Conservation (phyloP, 2,329 filamentous ascomycete genomes). For the Neonectria ditissima region DNA sequence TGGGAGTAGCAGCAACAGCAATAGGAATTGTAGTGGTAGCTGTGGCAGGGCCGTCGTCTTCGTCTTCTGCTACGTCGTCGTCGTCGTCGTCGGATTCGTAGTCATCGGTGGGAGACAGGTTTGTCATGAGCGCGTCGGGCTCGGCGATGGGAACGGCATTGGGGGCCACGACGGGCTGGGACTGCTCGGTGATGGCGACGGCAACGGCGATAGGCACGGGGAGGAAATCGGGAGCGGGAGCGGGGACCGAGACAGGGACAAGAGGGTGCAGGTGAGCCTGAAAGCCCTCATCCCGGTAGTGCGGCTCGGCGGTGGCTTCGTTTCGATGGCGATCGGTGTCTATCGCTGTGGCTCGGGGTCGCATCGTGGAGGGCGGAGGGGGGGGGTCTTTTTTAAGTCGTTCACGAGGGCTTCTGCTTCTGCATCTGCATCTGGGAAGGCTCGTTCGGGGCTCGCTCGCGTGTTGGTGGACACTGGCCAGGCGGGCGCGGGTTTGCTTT, state of each 20-base stretch:
- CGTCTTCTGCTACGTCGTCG: too few relatives aligned
- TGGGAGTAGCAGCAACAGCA: slow-evolving; percentile 8
- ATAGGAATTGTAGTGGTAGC: slow-evolving; percentile 23
- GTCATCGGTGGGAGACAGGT: slow-evolving; percentile 32
- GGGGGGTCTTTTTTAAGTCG: slow-evolving; percentile 34
- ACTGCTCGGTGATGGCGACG: slow-evolving; percentile 6
- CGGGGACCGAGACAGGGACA: slow-evolving; percentile 16
- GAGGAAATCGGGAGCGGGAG: slow-evolving; percentile 20
- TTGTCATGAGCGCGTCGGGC: slow-evolving; percentile 37
- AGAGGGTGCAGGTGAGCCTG: slow-evolving; percentile 31
- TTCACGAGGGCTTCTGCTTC: slow-evolving; percentile 27
- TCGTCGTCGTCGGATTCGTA: slow-evolving; percentile 20
- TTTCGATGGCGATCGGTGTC: slow-evolving; percentile 36
- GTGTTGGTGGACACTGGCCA: slow-evolving; percentile 31
- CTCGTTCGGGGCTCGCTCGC: slow-evolving; percentile 31
- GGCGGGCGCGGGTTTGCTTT: slow-evolving; percentile 36
- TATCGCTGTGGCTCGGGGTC: slow-evolving; percentile 32
- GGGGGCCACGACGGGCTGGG: slow-evolving; percentile 21
- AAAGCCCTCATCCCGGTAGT: slow-evolving; percentile 37
- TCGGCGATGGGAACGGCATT: slow-evolving; percentile 22
- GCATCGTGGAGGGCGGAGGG: slow-evolving; percentile 40
- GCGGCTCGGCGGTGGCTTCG: slow-evolving; percentile 27
- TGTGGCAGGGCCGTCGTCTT: slow-evolving; percentile 17
- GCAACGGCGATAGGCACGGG: not conserved
- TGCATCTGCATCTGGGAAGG: slow-evolving; percentile 44